phyloP scores from a whole-genome alignment of 768 basidiomycete genomes.

The Russula sp. region DNA sequence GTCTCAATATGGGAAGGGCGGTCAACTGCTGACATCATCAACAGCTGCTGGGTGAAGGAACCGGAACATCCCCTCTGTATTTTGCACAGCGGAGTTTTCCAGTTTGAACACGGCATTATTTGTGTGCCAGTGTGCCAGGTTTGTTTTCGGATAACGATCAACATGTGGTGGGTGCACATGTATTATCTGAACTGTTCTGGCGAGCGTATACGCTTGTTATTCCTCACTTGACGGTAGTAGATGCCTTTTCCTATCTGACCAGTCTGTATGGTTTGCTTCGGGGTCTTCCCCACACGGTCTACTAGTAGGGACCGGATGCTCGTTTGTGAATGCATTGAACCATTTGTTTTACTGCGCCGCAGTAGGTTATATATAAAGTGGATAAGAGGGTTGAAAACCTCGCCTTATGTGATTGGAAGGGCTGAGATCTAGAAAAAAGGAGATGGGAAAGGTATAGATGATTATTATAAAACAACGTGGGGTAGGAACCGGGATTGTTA shows the following conservation, averaged over 20 bases:
- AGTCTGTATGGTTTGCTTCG: no score
- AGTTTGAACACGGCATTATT: constrained; percentile 61
- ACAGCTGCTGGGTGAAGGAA: constrained; percentile 37
- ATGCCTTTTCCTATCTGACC: constrained; percentile 39
- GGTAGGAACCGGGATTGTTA: no score
- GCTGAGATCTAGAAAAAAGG: constrained; percentile 18
- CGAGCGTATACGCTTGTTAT: constrained; percentile 59
- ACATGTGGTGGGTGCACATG: constrained; percentile 9
- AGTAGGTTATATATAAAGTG: constrained; percentile 23
- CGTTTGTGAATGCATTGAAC: constrained; percentile 20
- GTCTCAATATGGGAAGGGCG: constrained; percentile 52
- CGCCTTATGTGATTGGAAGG: constrained; percentile 20
- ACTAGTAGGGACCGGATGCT: not conserved
- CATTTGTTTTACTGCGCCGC: constrained; percentile 28
- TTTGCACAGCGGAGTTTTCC: constrained; percentile 47
- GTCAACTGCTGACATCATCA: constrained; percentile 49
- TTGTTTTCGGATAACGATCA: constrained; percentile 17
- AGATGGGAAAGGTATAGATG: constrained; percentile 21
- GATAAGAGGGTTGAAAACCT: constrained; percentile 22
- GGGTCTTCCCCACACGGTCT: not conserved
- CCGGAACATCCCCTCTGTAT: constrained; percentile 42
- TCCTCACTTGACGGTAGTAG: constrained; percentile 69
- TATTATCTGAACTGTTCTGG: constrained; percentile 11
- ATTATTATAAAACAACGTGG: constrained; percentile 25
- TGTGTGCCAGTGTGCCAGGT: constrained; percentile 56